phyloP scores from a whole-genome alignment of 2,329 filamentous ascomycete species.

The Onygenales sp. region DNA sequence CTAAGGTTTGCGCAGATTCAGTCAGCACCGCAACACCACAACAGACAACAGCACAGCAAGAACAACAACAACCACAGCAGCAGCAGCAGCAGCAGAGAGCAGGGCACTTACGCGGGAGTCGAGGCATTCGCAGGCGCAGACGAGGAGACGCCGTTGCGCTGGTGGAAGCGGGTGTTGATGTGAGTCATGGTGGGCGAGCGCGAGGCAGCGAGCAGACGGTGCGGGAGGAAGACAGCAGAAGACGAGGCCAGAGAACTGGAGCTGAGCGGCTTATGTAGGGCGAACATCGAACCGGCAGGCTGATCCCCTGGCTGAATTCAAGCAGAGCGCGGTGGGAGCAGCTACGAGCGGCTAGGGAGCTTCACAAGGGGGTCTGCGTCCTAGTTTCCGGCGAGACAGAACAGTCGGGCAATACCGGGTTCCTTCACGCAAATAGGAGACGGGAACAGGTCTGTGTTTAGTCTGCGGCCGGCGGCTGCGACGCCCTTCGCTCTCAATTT shows the following conservation, averaged over 20 bases:
- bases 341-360: too few species aligned
- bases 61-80: not conserved
- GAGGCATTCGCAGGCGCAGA: constrained; percentile 24
- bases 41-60: not conserved
- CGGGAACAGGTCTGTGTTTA: too few species aligned
- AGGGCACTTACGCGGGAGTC: constrained; percentile 22
- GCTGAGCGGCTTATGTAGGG: not conserved
- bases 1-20: constrained; percentile 13
- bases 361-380: too few species aligned
- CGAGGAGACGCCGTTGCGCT: constrained; percentile 28
- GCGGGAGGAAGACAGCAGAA: not conserved
- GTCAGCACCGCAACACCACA: too few species aligned
- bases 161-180: constrained; percentile 16
- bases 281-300: too few species aligned
- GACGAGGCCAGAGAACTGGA: not conserved
- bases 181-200: constrained; percentile 7
- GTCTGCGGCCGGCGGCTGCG: too few species aligned
- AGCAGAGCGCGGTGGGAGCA: too few species aligned
- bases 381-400: too few species aligned
- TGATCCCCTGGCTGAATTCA: too few species aligned
- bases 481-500: too few species aligned
- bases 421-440: too few species aligned
- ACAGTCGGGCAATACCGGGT: too few species aligned
- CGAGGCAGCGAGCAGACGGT: not conserved
- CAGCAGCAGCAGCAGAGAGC: not conserved